Conservation (phyloP, 208 protist genomes). For the Trichomonas gallinae region DNA sequence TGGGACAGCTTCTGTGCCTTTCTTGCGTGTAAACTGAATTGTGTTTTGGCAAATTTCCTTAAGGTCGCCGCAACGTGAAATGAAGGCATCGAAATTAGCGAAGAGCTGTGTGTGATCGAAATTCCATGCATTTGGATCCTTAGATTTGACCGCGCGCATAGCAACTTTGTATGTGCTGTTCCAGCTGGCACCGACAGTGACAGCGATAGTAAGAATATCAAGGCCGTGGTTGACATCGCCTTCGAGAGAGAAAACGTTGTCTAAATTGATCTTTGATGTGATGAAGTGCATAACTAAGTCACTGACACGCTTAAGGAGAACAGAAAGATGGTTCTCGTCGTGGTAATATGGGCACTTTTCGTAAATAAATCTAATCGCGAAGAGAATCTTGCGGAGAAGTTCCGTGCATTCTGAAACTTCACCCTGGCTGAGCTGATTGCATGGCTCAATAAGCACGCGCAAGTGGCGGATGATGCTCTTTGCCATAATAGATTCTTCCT, state of each 20-base stretch:
- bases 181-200: background rate
- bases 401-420: background rate
- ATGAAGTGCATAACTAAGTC: constrained; percentile 20
- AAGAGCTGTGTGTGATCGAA: constrained; percentile 13
- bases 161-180: constrained; percentile 8
- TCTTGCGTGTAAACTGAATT: background rate
- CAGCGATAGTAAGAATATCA: constrained; percentile 5
- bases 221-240: background rate
- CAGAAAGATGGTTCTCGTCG: constrained; percentile 14
- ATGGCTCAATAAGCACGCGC: background rate
- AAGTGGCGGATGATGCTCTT: background rate
- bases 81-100: constrained; percentile 16
- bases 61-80: background rate
- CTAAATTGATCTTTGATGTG: background rate
- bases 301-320: background rate
- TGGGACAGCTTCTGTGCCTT: background rate
- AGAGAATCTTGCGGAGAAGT: background rate
- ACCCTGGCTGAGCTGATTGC: constrained; percentile 4
- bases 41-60: constrained; percentile 22
- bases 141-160: background rate
- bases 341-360: constrained; percentile 15
- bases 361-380: background rate
- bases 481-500: background rate
- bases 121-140: constrained; percentile 17
- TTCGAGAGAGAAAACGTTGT: background rate